Evolutionary conservation across 306 rosid genomes (phyloP).

Genomic region (Senna tora): DNA sequence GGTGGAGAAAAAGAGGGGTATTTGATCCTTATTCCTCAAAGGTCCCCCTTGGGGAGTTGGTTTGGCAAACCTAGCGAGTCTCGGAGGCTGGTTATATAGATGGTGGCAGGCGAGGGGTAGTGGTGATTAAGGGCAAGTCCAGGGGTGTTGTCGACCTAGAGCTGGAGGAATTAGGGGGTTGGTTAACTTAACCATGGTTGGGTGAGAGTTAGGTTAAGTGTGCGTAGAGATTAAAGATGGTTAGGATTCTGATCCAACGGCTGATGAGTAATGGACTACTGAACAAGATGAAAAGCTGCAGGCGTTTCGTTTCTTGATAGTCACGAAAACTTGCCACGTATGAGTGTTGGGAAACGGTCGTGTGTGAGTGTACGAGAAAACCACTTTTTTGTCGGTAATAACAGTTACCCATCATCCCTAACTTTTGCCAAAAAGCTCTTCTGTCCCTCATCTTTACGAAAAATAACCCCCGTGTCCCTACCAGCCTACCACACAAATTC

Average conservation of each 20-base stretch:
- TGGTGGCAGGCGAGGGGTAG: constrained; percentile 11
- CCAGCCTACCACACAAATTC: not conserved
- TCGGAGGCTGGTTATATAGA: constrained; percentile 73
- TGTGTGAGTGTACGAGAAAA: constrained; percentile 31
- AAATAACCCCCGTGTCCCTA: constrained; percentile 9
- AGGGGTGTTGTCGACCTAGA: constrained; percentile 39
- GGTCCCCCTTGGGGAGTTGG: constrained; percentile 69
- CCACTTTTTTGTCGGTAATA: not conserved
- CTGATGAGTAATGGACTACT: constrained; percentile 43
- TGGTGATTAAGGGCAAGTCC: constrained; percentile 15
- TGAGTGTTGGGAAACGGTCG: constrained; percentile 4
- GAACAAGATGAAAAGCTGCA: constrained; percentile 35
- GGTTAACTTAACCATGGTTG: constrained; percentile 51
- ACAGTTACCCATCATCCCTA: constrained; percentile 37
- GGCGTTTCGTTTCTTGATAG: constrained; percentile 24
- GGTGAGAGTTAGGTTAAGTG: not conserved
- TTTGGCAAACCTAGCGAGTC: constrained; percentile 97
- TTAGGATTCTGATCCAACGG: constrained; percentile 77
- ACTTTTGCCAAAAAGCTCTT: not conserved
- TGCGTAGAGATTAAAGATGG: constrained; percentile 12
- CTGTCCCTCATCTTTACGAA: not conserved
- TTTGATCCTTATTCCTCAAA: not conserved
- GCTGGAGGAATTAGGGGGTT: not conserved
- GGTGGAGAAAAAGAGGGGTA: not conserved
- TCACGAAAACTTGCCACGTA: constrained; percentile 44